Evolutionary conservation across 208 protist genomes (phyloP).

Genomic region (Leptomonas pyrrhocoris): DNA sequence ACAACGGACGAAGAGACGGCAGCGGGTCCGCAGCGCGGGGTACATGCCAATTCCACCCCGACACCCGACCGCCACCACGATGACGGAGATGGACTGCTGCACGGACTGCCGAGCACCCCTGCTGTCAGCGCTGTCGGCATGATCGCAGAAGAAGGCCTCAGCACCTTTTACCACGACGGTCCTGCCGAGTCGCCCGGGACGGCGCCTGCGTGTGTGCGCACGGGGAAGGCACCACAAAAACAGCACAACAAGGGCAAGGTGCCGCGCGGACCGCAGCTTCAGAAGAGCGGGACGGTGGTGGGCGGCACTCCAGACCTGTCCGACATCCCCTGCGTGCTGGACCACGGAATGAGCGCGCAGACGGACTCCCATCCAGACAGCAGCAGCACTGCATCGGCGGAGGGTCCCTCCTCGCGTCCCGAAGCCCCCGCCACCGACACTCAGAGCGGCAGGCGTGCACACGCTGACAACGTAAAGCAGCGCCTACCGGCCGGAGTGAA

Average conservation of each 20-base stretch:
- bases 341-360: constrained; percentile 8
- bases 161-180: constrained; percentile 14
- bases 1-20: not conserved
- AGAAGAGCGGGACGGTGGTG: constrained; percentile 1
- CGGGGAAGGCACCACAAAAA: not conserved
- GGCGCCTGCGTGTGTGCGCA: not conserved
- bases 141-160: not conserved
- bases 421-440: not conserved
- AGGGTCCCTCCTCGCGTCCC: not conserved
- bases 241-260: not conserved
- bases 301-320: constrained; percentile 7
- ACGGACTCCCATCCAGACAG: not conserved
- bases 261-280: not conserved
- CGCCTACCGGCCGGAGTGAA: too few relatives aligned
- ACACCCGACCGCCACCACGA: not conserved
- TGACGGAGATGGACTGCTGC: not conserved
- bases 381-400: too few relatives aligned
- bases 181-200: not conserved
- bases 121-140: constrained; percentile 1
- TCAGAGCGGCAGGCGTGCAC: not conserved
- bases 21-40: not conserved
- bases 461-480: not conserved
- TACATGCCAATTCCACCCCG: not conserved
- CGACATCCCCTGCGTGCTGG: constrained; percentile 4
- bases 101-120: constrained; percentile 2